Percentiles rank a stretch among this genome's conserved stretches.
Conservation (phyloP, 116 monocot genomes). For the Dioscorea cayenensis region DNA sequence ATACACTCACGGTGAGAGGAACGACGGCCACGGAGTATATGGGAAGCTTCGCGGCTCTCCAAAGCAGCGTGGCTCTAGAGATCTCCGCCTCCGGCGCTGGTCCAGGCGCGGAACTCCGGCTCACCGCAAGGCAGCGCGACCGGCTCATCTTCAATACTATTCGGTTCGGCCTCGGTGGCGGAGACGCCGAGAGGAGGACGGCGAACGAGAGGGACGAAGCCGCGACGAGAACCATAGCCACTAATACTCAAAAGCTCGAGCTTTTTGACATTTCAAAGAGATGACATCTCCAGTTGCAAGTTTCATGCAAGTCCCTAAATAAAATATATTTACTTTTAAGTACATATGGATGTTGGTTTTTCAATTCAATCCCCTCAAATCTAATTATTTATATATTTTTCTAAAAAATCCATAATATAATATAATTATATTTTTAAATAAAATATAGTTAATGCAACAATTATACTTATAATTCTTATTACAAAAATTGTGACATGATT, state of each 20-base stretch:
- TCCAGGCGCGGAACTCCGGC: not conserved
- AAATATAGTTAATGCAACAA: no score
- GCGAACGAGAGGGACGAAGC: not conserved
- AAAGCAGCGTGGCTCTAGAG: conserved; percentile 55
- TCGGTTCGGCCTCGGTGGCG: not conserved
- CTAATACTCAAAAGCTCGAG: not conserved
- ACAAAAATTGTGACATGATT: no score
- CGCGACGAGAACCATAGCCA: not conserved
- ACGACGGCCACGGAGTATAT: conserved; percentile 96
- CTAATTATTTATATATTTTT: no score
- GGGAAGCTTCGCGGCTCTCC: conserved; percentile 89
- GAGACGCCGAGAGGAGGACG: not conserved
- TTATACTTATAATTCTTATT: no score
- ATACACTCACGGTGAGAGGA: conserved; percentile 68
- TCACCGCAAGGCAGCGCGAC: not conserved
- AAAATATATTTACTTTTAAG: no score
- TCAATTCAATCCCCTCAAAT: no score
- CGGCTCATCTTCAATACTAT: not conserved
- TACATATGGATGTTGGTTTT: no score
- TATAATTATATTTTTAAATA: no score
- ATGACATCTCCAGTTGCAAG: no score
- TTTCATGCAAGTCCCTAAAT: no score
- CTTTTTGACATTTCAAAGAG: no score
- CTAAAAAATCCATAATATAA: no score
- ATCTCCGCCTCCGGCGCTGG: conserved; percentile 19